Evolutionary conservation across 2,329 filamentous ascomycete genomes (phyloP).

Genomic region (Alternaria sp.): DNA sequence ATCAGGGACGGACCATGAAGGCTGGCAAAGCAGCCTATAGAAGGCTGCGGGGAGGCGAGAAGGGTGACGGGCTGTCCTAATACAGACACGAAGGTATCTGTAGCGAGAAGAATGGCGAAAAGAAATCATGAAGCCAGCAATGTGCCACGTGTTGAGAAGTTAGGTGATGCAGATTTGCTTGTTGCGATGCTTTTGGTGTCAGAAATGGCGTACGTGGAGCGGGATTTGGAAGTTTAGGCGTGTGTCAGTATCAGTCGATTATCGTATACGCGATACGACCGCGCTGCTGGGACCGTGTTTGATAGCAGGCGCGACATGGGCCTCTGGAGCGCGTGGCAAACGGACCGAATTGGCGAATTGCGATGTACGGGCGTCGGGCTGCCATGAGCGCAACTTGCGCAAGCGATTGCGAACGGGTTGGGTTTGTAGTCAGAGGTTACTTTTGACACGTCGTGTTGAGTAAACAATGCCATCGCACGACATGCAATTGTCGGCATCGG

Average conservation of each 20-base stretch:
- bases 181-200: constrained; percentile 10
- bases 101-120: neutral
- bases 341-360: neutral
- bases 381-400: neutral
- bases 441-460: neutral
- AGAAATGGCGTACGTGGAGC: neutral
- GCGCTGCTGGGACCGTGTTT: neutral
- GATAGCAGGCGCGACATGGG: neutral
- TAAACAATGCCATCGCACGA: neutral
- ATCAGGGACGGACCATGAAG: constrained; percentile 16
- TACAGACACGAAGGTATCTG: neutral
- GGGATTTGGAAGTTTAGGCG: neutral
- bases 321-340: neutral
- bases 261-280: neutral
- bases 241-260: constrained; percentile 1
- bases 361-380: neutral
- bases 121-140: neutral
- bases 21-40: neutral
- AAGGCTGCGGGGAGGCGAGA: neutral
- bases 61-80: neutral
- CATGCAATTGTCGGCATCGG: neutral
- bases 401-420: neutral
- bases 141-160: neutral
- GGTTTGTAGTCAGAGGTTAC: neutral
- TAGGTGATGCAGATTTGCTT: neutral